Evolutionary conservation across 148 eudicot species (phyloP).

Genomic region (Chenopodium quinoa): DNA sequence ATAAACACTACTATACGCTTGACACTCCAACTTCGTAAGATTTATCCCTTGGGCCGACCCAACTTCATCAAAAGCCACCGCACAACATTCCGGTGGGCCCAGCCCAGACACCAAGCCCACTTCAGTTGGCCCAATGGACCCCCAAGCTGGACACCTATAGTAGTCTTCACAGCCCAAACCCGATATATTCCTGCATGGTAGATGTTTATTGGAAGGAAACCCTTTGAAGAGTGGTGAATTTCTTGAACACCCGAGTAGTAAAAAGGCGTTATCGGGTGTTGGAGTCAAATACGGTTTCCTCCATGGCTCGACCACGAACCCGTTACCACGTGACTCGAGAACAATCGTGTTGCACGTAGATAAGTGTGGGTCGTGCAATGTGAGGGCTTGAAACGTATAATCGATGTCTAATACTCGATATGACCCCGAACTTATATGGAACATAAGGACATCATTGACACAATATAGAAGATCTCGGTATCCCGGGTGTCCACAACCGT

Average conservation of each 20-base stretch:
- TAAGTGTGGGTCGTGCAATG: conserved; percentile 80
- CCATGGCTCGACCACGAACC: conserved; percentile 75
- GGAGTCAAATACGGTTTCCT: conserved; percentile 61
- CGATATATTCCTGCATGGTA: conserved; percentile 75
- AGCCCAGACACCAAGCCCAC: conserved; percentile 26
- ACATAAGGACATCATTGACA: conserved; percentile 76
- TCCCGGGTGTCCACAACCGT: conserved; percentile 91
- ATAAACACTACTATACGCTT: conserved; percentile 79
- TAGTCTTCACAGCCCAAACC: conserved; percentile 93
- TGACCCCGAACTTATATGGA: conserved; percentile 87
- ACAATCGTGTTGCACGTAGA: conserved; percentile 70
- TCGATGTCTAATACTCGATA: conserved; percentile 81
- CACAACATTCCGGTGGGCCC: conserved; percentile 82
- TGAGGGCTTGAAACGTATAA: conserved; percentile 69
- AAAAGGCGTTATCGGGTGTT: conserved; percentile 67
- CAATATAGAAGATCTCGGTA: conserved; percentile 79
- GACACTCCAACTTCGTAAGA: conserved; percentile 56
- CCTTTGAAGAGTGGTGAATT: conserved; percentile 78
- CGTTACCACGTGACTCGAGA: conserved; percentile 68
- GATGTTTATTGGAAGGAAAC: conserved; percentile 54
- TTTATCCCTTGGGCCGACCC: conserved; percentile 44
- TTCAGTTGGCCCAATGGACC: conserved; percentile 42
- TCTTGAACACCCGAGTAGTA: conserved; percentile 72
- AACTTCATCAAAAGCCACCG: conserved; percentile 57
- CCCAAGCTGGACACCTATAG: conserved; percentile 83